Evolutionary conservation across 495 filamentous ascomycete species (phyloP), one percentile per base, ranked within the genome.

Genomic region (Parathielavia appendiculata): DNA sequence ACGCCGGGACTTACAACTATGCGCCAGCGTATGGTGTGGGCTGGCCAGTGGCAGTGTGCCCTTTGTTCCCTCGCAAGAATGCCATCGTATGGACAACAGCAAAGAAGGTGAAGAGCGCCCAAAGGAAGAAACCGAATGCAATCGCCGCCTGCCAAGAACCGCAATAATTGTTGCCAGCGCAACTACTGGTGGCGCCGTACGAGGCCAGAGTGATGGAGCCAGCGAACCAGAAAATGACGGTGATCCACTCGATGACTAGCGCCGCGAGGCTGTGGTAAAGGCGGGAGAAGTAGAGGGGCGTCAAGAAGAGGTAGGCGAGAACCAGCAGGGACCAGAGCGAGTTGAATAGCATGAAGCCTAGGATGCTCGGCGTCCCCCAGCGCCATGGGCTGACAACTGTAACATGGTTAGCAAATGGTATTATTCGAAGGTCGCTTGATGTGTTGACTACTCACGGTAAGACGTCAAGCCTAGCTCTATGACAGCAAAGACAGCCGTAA

Each of bases 221-320:
- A 0, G 85, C 84, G 68, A 96, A 91, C 91, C 91, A 95, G 77
- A 92, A 91, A 39, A 92, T 78, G 77, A 83, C 85, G n/a, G 89
- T 91, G 13, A 92, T 47, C 45, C 73, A 72, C 60, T 92, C 87
- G 34, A 87, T 73, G n/a, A 63, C 83, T 10, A 88, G 76, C 5
- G 91, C 79, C 39, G 72, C 80, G 30, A 82, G 76, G n/a, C 75
- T 79, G 71, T 87, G 82, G 56, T 79, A 78, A 14, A 83, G 59
- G 45, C 69, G 72, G 1, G 83, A 76, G 64, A 82, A 77, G 68
- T 81, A 83, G 30, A 78, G 70, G 0, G 88, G 88, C 7, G 81
- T 76, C 14, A 90, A 50, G 57, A 79, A 73, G 54, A 93, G 78
- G 71, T 89, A 91, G 35, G 76, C 70, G 20, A 89, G 72, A 0